Conservation (phyloP, 305 asterid species). For the Fraxinus albicans region DNA sequence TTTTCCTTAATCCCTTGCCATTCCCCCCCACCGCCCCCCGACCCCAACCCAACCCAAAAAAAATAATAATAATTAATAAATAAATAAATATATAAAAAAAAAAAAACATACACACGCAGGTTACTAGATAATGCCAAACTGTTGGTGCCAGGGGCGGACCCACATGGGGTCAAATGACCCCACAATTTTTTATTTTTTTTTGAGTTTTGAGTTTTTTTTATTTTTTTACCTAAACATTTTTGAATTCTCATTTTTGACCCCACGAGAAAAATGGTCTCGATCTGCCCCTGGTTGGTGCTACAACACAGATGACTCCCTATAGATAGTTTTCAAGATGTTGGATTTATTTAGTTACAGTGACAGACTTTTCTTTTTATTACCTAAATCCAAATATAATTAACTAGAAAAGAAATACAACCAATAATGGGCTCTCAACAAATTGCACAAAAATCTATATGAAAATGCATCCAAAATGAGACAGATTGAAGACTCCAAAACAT, state of each 20-base stretch:
- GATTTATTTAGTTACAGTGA: background rate
- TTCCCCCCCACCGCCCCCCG: background rate
- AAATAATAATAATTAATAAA: too few relatives aligned
- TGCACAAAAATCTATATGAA: background rate
- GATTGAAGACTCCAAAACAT: background rate
- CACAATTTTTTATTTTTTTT: too few relatives aligned
- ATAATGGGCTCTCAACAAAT: background rate
- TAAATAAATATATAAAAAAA: too few relatives aligned
- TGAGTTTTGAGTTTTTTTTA: too few relatives aligned
- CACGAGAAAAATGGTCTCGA: too few relatives aligned
- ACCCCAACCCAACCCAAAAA: too few relatives aligned
- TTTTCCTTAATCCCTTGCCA: constrained; percentile 2
- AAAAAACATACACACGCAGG: background rate
- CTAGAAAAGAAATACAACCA: background rate
- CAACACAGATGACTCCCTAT: background rate
- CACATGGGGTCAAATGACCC: too few relatives aligned
- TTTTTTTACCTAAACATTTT: too few relatives aligned
- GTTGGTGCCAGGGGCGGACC: background rate
- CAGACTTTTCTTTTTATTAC: background rate
- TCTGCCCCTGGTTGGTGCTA: background rate
- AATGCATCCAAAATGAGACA: background rate
- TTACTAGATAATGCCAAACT: background rate
- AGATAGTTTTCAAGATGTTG: background rate
- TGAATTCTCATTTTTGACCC: too few relatives aligned
- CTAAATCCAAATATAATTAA: background rate